Conservation (phyloP, 129 eudicot genomes). For the Centaurea solstitialis region DNA sequence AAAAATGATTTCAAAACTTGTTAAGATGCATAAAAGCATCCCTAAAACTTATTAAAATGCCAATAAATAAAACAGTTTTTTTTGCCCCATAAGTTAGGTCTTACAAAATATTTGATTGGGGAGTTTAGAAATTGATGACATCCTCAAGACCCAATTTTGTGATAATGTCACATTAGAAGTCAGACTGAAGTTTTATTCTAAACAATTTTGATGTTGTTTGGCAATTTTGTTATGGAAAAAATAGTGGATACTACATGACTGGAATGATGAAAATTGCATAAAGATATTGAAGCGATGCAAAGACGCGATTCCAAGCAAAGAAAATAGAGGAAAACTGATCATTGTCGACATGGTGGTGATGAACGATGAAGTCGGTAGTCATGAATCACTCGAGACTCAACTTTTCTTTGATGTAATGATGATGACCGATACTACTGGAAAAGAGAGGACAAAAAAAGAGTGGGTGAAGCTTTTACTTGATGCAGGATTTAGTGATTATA, state of each 20-base stretch:
- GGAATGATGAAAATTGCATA: constrained; percentile 44
- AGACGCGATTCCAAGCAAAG: constrained; percentile 34
- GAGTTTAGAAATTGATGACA: constrained; percentile 1
- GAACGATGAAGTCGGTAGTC: not conserved
- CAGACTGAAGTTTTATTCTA: not conserved
- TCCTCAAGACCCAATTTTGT: constrained; percentile 16
- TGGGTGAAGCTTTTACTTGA: constrained; percentile 1
- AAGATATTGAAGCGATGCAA: constrained; percentile 38
- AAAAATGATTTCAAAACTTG: no score
- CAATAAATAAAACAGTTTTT: no score
- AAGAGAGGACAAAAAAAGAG: not conserved
- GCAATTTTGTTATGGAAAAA: not conserved
- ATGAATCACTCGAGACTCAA: not conserved
- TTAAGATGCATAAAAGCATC: no score
- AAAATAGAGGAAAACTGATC: constrained; percentile 42
- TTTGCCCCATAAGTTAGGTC: no score
- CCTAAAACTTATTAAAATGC: no score
- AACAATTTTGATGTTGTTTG: not conserved
- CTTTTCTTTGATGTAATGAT: not conserved
- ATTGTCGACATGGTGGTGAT: constrained; percentile 43
- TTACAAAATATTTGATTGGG: constrained; percentile 17
- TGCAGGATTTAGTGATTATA: not conserved
- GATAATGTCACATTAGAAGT: not conserved
- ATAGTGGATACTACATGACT: constrained; percentile 51
- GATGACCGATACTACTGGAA: not conserved